Conservation (phyloP, 345 rosid species). For the Kernera saxatilis region DNA sequence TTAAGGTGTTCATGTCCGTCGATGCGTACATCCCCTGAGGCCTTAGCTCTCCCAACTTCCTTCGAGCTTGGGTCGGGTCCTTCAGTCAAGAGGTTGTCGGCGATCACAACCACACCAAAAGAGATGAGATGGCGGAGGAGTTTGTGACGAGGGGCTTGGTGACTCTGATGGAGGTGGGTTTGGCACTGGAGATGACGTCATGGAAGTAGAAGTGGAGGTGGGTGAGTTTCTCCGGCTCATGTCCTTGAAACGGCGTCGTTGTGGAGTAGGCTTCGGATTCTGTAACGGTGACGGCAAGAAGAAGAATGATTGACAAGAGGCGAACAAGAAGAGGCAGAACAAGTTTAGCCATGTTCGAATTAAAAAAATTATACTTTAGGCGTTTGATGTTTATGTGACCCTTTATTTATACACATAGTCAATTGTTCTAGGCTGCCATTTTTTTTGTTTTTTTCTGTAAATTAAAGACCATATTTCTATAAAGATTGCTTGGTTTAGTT, state of each 20-base stretch:
- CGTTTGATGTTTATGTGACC: too few relatives aligned
- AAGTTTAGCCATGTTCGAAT: slow-evolving; percentile 3
- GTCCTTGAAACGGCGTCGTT: slow-evolving; percentile 13
- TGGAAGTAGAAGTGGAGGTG: slow-evolving; percentile 66
- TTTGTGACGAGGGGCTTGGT: slow-evolving; percentile 34
- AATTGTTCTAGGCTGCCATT: too few relatives aligned
- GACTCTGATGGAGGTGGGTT: slow-evolving; percentile 39
- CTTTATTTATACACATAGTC: too few relatives aligned
- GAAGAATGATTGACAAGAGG: neutral
- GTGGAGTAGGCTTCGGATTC: slow-evolving; percentile 24
- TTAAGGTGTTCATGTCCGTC: slow-evolving; percentile 29
- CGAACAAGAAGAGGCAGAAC: neutral
- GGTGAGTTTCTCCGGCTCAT: slow-evolving; percentile 36
- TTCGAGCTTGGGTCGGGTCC: slow-evolving; percentile 40
- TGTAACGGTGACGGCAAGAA: slow-evolving; percentile 4
- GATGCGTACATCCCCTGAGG: slow-evolving; percentile 46
- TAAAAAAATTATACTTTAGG: too few relatives aligned
- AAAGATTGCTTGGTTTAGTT: too few relatives aligned
- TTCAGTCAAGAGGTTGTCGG: slow-evolving; percentile 47
- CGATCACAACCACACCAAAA: slow-evolving; percentile 44
- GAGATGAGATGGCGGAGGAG: slow-evolving; percentile 9
- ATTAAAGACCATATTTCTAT: too few relatives aligned
- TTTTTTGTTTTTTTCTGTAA: too few relatives aligned
- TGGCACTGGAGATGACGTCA: slow-evolving; percentile 38
- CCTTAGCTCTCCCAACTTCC: slow-evolving; percentile 52